Evolutionary conservation across 2,329 filamentous ascomycete genomes (phyloP).

Genomic region (Epichloe sibirici): DNA sequence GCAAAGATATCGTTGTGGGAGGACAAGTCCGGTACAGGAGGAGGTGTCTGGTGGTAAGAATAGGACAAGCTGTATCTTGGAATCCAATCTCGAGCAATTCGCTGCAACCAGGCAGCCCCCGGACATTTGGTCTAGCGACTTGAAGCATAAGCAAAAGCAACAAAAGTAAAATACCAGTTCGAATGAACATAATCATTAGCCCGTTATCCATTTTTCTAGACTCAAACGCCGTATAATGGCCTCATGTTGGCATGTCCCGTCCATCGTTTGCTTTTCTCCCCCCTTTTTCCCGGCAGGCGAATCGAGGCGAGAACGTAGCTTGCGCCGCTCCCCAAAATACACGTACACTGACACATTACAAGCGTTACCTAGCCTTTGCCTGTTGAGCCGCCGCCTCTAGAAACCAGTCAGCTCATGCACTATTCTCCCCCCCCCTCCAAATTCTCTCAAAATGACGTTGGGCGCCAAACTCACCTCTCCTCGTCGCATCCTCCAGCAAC

Average conservation of each 20-base stretch:
- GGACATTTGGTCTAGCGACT: background rate
- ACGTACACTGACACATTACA: background rate
- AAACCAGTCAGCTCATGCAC: background rate
- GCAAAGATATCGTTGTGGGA: slow-evolving; percentile 23
- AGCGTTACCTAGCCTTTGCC: slow-evolving; percentile 38
- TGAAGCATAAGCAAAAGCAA: background rate
- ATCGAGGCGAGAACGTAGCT: background rate
- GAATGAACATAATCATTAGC: background rate
- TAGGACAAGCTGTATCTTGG: slow-evolving; percentile 2
- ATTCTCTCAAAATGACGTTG: no score
- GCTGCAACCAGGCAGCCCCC: background rate
- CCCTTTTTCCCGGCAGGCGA: background rate
- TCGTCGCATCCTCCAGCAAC: slow-evolving; percentile 79
- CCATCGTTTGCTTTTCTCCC: background rate
- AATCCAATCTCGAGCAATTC: background rate
- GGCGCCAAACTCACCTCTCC: slow-evolving; percentile 50
- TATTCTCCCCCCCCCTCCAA: background rate
- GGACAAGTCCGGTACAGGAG: slow-evolving; percentile 25
- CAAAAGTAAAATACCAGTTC: no score
- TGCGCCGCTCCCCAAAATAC: background rate
- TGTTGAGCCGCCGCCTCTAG: slow-evolving; percentile 46
- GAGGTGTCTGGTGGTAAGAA: slow-evolving; percentile 26
- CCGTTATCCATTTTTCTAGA: background rate
- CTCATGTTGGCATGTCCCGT: background rate
- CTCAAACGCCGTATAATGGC: slow-evolving; percentile 1